Conservation (phyloP, 352 stramenopile species). For the Phytophthora tubulina region DNA sequence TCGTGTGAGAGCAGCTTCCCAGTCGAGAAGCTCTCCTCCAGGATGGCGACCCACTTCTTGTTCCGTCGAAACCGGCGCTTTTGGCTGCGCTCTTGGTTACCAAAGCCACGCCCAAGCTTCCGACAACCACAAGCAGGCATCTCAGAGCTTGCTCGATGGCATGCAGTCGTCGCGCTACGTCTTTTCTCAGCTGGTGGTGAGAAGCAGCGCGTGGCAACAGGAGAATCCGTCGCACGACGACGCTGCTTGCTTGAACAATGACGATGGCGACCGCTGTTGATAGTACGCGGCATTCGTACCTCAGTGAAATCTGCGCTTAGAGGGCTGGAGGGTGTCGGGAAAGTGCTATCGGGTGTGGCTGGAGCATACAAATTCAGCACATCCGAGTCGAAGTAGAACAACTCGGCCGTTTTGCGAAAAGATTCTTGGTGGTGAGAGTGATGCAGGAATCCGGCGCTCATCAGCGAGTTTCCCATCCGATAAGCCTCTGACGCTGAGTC, state of each 20-base stretch:
- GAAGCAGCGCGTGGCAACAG: constrained; percentile 36
- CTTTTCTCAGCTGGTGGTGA: constrained; percentile 38
- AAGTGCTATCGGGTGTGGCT: constrained; percentile 15
- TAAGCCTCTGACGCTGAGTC: constrained; percentile 57
- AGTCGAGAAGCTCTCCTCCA: constrained; percentile 50
- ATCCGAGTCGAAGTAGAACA: constrained; percentile 62
- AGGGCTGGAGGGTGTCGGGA: constrained; percentile 5
- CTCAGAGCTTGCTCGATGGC: constrained; percentile 24
- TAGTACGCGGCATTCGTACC: constrained; percentile 15
- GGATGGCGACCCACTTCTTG: constrained; percentile 61
- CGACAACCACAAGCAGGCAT: constrained; percentile 53
- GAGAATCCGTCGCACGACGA: constrained; percentile 37
- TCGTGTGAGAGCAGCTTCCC: constrained; percentile 46
- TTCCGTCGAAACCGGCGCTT: constrained; percentile 56
- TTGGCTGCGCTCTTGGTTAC: constrained; percentile 33
- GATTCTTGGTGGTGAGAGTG: constrained; percentile 55
- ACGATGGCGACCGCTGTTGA: background rate
- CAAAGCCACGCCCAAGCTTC: constrained; percentile 54
- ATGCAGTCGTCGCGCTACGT: constrained; percentile 39
- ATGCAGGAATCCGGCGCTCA: constrained; percentile 75
- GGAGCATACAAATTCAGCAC: constrained; percentile 43
- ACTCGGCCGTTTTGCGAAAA: constrained; percentile 60
- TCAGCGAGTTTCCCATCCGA: constrained; percentile 66
- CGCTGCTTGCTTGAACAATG: constrained; percentile 14
- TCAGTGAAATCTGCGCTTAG: constrained; percentile 10